Evolutionary conservation across 202 grass and related monocot genomes (phyloP).

Genomic region (Brachypodium distachyon): DNA sequence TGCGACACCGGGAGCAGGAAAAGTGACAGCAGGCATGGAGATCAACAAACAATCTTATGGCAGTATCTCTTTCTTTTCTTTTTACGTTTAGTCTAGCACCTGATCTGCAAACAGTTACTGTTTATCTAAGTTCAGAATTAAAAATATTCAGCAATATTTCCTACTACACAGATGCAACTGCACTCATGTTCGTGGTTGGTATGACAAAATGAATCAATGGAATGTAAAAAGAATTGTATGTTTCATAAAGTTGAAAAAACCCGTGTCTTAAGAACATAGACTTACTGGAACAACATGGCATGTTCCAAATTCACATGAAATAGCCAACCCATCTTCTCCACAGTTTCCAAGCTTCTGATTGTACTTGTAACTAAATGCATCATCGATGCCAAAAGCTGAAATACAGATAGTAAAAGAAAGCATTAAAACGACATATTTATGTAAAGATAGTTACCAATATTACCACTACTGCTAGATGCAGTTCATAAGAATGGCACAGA

Average conservation of each 20-base stretch:
- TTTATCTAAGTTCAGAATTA: neutral
- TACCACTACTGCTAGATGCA: conserved; percentile 8
- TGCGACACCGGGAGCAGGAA: neutral
- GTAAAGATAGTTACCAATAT: neutral
- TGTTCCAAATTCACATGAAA: conserved; percentile 73
- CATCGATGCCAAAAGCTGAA: conserved; percentile 91
- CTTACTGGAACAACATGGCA: conserved; percentile 93
- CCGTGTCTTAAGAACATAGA: conserved; percentile 20
- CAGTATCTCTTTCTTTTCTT: neutral
- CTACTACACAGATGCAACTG: neutral
- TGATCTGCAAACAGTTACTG: neutral
- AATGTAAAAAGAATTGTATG: conserved; percentile 6
- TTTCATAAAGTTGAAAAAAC: neutral
- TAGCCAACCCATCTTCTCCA: conserved; percentile 72
- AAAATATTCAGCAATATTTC: neutral
- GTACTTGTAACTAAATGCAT: conserved; percentile 89
- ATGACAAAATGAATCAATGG: neutral
- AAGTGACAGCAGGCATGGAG: neutral
- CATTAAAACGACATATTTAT: conserved; percentile 8
- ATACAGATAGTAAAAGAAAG: neutral
- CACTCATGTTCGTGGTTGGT: neutral
- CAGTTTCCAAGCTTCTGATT: conserved; percentile 97
- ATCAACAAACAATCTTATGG: neutral
- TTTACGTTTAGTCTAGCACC: neutral
- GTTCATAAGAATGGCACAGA: conserved; percentile 11